Evolutionary conservation across 2,329 filamentous ascomycete species (phyloP).

Genomic region (Chaetomiaceae sp.): DNA sequence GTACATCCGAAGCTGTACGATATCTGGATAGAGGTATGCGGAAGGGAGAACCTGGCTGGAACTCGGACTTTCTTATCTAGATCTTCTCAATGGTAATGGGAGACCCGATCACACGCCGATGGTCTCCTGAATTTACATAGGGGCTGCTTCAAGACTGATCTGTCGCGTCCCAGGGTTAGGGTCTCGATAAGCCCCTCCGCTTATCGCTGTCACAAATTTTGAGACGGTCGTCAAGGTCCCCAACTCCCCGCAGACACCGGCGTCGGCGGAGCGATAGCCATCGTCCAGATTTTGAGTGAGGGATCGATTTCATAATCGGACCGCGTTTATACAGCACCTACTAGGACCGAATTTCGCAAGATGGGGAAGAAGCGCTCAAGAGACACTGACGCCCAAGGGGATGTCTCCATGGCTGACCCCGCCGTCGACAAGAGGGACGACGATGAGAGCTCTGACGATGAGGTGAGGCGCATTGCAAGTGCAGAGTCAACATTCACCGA

Average conservation of each 20-base stretch:
- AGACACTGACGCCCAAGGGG: slow-evolving; percentile 31
- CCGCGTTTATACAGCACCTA: neutral
- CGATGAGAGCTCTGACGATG: slow-evolving; percentile 50
- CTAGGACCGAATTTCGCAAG: neutral
- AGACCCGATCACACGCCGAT: too few relatives aligned
- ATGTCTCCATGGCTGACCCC: slow-evolving; percentile 22
- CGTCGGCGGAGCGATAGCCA: neutral
- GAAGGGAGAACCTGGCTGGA: too few relatives aligned
- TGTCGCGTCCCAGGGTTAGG: slow-evolving; percentile 5
- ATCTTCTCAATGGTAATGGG: too few relatives aligned
- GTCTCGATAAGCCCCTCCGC: slow-evolving; percentile 6
- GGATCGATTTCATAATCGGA: neutral
- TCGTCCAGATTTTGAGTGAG: neutral
- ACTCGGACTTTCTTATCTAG: too few relatives aligned
- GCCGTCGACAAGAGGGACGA: slow-evolving; percentile 36
- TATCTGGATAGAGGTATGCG: too few relatives aligned
- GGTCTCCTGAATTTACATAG: too few relatives aligned
- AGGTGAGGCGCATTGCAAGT: slow-evolving; percentile 20
- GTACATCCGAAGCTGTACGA: neutral
- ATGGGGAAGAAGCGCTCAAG: slow-evolving; percentile 38
- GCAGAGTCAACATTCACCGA: neutral
- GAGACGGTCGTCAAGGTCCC: slow-evolving; percentile 20
- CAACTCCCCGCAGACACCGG: slow-evolving; percentile 9
- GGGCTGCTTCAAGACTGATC: too few relatives aligned
- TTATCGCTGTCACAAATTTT: slow-evolving; percentile 16